These are phyloP conservation scores for Chytriomyces sp. DNA, from an alignment of 192 early-diverging fungal genomes.

Conservation along the genomic window DNA sequence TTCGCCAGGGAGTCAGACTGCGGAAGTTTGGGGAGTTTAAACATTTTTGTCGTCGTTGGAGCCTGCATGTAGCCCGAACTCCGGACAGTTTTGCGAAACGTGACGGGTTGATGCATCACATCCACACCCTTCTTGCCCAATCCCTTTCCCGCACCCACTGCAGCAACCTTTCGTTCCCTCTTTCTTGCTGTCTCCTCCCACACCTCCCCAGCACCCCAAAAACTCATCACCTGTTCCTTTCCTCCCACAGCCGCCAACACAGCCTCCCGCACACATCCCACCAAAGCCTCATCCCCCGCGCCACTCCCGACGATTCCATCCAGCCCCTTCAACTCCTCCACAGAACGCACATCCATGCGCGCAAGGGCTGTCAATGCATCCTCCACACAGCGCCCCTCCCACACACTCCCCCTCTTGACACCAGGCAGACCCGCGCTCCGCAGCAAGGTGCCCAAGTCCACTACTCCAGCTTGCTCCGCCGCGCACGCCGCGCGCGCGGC, in stretches of 20 bases:
- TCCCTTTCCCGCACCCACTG: too few species aligned
- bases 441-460: too few species aligned
- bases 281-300: neutral
- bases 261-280: neutral
- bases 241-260: neutral
- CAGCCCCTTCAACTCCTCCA: neutral
- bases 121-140: too few species aligned
- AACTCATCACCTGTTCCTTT: neutral
- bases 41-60: constrained; percentile 32
- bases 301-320: neutral
- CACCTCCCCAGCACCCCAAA: neutral
- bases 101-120: constrained; percentile 42
- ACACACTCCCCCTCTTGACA: too few species aligned
- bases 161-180: neutral
- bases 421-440: too few species aligned
- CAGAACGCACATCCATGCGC: neutral
- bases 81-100: constrained; percentile 47
- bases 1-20: neutral
- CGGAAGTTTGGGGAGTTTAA: constrained; percentile 23
- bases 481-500: too few species aligned
- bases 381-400: neutral
- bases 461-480: too few species aligned
- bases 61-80: constrained; percentile 42
- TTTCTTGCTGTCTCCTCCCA: neutral
- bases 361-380: neutral